Evolutionary conservation across 495 filamentous ascomycete species (phyloP).

Genomic region (Neurospora sublineolata): DNA sequence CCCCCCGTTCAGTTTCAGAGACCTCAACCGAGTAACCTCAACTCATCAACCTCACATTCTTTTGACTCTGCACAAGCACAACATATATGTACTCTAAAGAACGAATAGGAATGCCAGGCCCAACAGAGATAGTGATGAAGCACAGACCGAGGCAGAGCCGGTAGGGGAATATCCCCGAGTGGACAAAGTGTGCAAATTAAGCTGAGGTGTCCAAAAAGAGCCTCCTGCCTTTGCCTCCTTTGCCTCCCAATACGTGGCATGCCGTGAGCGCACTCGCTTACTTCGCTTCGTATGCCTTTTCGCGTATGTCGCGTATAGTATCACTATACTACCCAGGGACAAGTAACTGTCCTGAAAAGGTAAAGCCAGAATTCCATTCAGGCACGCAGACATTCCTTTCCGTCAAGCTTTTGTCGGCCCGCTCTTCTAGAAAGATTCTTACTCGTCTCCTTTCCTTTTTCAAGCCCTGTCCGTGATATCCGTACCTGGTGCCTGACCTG

Average conservation of each 20-base stretch:
- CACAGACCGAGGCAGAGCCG: background rate
- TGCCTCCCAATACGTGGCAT: background rate
- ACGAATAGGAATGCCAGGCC: background rate
- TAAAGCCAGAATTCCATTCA: background rate
- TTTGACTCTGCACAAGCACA: background rate
- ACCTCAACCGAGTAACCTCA: background rate
- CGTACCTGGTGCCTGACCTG: background rate
- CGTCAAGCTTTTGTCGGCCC: background rate
- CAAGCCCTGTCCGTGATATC: background rate
- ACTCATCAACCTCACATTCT: background rate
- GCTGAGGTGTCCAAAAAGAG: background rate
- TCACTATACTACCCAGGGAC: background rate
- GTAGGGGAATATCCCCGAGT: background rate
- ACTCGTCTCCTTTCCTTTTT: background rate
- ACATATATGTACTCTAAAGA: background rate
- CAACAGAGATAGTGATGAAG: background rate
- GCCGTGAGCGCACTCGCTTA: background rate
- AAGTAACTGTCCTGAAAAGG: background rate
- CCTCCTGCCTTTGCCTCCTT: background rate
- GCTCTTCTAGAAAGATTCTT: background rate
- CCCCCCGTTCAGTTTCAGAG: background rate
- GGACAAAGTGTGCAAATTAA: background rate
- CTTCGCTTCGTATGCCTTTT: background rate
- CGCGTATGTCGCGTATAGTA: background rate
- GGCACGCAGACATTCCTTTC: background rate